Conservation (phyloP, 148 eudicot genomes). For the Spergularia marina region DNA sequence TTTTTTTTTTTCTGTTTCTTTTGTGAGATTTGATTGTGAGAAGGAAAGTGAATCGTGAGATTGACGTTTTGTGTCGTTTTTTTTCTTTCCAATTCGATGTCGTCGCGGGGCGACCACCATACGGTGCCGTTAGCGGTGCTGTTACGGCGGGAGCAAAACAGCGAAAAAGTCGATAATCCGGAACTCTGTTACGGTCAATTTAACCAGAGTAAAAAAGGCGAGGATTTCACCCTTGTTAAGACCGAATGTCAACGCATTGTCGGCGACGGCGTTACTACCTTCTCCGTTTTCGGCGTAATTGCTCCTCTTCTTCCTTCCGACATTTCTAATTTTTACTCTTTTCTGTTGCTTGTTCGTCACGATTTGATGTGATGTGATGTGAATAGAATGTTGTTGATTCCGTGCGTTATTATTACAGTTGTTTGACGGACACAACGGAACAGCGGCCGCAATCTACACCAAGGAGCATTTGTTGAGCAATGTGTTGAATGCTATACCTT, state of each 20-base stretch:
- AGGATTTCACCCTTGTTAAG: constrained; percentile 78
- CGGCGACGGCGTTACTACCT: constrained; percentile 85
- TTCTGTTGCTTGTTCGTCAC: too few species aligned
- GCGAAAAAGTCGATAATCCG: constrained; percentile 78
- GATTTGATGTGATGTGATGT: neutral
- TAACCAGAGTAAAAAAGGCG: constrained; percentile 90
- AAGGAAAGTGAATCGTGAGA: neutral
- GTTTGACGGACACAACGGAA: constrained; percentile 95
- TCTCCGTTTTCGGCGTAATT: constrained; percentile 82
- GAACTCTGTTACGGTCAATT: constrained; percentile 70
- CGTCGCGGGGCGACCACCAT: constrained; percentile 84
- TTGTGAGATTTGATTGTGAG: neutral
- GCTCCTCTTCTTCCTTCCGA: neutral
- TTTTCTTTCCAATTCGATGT: constrained; percentile 35
- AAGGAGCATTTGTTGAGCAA: constrained; percentile 80
- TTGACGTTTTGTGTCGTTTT: neutral
- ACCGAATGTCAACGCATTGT: constrained; percentile 79
- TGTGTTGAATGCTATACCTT: constrained; percentile 71
- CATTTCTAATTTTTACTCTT: neutral
- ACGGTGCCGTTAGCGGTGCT: constrained; percentile 83
- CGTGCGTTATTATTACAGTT: constrained; percentile 41
- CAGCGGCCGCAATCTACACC: constrained; percentile 86
- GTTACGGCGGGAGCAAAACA: constrained; percentile 76
- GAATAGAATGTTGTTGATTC: constrained; percentile 1
- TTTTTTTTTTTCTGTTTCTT: neutral